Conservation (phyloP, 495 filamentous ascomycete genomes). For the Aspergillus wentii region DNA sequence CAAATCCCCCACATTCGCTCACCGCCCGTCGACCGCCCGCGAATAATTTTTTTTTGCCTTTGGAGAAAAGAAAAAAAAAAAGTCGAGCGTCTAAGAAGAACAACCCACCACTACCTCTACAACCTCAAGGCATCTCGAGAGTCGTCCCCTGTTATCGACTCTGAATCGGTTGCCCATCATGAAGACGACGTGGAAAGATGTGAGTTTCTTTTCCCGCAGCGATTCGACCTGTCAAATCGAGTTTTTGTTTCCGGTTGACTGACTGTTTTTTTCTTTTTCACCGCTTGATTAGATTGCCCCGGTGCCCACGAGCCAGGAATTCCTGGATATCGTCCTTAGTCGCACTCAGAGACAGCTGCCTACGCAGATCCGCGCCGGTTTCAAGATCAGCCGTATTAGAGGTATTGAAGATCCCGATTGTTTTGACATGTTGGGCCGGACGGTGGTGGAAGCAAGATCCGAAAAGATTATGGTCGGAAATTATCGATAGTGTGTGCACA, state of each 20-base stretch:
- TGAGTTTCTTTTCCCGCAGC: slow-evolving; percentile 18
- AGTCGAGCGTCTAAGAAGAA: too few relatives aligned
- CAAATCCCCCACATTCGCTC: too few relatives aligned
- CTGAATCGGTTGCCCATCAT: slow-evolving; percentile 41
- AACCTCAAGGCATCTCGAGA: slow-evolving; percentile 5
- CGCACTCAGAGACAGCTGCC: slow-evolving; percentile 91
- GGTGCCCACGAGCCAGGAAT: slow-evolving; percentile 91
- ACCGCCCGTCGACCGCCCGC: slow-evolving; percentile 28
- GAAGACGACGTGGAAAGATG: slow-evolving; percentile 72
- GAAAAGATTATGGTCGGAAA: slow-evolving; percentile 20
- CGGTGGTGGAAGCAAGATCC: slow-evolving; percentile 1
- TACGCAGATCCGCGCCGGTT: slow-evolving; percentile 92
- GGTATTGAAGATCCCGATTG: slow-evolving; percentile 32
- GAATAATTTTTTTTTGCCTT: slow-evolving; percentile 18
- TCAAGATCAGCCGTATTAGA: slow-evolving; percentile 94
- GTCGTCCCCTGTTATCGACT: slow-evolving; percentile 20
- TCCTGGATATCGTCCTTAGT: slow-evolving; percentile 93
- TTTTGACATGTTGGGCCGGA: neutral
- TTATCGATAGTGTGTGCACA: too few relatives aligned
- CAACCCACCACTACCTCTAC: slow-evolving; percentile 4
- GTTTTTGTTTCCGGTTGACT: slow-evolving; percentile 1
- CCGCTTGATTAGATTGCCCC: slow-evolving; percentile 62
- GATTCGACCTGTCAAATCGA: slow-evolving; percentile 6
- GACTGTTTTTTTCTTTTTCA: slow-evolving; percentile 20
- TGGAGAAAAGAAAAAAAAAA: too few relatives aligned